These are phyloP conservation scores for Cercospora brassicicola DNA, from an alignment of 2,329 filamentous ascomycete species.

Conservation along the genomic window DNA sequence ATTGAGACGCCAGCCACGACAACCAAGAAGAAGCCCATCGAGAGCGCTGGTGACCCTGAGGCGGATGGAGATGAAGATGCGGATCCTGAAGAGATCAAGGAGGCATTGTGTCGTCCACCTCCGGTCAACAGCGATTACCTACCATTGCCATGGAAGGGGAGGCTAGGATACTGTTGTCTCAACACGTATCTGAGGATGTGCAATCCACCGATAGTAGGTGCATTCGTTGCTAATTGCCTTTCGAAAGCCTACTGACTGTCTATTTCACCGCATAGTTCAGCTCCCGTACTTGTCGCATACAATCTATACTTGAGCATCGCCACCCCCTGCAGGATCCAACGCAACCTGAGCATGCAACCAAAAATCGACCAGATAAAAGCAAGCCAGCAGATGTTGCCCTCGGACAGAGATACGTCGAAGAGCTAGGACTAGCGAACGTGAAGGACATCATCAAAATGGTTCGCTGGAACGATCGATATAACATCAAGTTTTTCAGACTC, in stretches of 20 bases:
- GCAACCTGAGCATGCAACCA: constrained; percentile 75
- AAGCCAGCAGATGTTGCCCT: constrained; percentile 65
- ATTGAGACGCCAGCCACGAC: constrained; percentile 28
- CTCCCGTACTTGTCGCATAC: constrained; percentile 86
- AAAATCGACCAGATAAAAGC: constrained; percentile 78
- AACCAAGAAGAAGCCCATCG: constrained; percentile 28
- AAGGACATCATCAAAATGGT: constrained; percentile 82
- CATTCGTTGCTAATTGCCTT: background rate
- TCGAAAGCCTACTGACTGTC: background rate
- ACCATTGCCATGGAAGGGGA: constrained; percentile 85
- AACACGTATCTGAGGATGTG: constrained; percentile 86
- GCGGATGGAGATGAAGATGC: constrained; percentile 54
- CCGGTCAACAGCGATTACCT: constrained; percentile 80
- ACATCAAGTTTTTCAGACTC: constrained; percentile 87
- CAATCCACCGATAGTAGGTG: constrained; percentile 65
- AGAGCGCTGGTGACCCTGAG: constrained; percentile 50
- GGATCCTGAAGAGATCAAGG: constrained; percentile 59
- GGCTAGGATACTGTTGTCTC: constrained; percentile 86
- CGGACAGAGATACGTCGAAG: constrained; percentile 72
- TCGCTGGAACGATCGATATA: constrained; percentile 86
- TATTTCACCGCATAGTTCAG: constrained; percentile 56
- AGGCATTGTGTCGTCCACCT: constrained; percentile 64
- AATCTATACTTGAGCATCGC: constrained; percentile 85
- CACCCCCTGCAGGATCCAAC: constrained; percentile 75
- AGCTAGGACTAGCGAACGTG: constrained; percentile 77